Conservation (phyloP, 176 grass and related monocot genomes). For the Olyra latifolia region DNA sequence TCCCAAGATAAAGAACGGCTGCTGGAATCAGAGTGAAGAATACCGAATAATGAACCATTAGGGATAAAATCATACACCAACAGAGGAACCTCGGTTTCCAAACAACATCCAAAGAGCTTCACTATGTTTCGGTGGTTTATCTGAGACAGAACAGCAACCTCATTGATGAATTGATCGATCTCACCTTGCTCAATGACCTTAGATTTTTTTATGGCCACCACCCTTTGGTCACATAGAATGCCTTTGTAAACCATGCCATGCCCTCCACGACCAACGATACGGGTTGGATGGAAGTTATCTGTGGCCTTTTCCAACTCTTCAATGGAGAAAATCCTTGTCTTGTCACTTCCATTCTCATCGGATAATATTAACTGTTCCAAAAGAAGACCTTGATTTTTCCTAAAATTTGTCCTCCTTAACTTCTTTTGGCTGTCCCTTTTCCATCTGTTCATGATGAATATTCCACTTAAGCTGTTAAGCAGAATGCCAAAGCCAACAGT, state of each 20-base stretch:
- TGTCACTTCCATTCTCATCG: too few species aligned
- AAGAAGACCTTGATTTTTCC: conserved; percentile 32
- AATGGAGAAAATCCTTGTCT: background rate
- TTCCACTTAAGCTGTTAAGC: background rate
- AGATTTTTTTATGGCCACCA: conserved; percentile 9
- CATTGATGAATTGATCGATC: conserved; percentile 1
- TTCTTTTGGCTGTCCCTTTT: conserved; percentile 4
- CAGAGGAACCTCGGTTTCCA: background rate
- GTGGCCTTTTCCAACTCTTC: conserved; percentile 24
- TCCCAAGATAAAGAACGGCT: background rate
- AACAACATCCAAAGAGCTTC: too few species aligned
- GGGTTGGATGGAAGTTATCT: background rate
- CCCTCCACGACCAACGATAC: background rate
- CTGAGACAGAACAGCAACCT: background rate
- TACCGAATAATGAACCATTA: background rate
- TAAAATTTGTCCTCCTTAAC: conserved; percentile 17
- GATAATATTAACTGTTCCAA: too few species aligned
- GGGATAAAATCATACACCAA: conserved; percentile 6
- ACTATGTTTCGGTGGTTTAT: conserved; percentile 17
- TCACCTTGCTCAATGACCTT: background rate
- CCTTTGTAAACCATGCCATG: conserved; percentile 23
- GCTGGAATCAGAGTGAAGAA: background rate
- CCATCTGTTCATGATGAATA: background rate
- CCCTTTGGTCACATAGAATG: conserved; percentile 8
- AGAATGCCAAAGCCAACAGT: conserved; percentile 9